A percentile compares a stretch with the other conserved stretches of the same genome.
phyloP scores from a whole-genome alignment of 2,329 filamentous ascomycete genomes.

The Colletotrichum plurivorum region DNA sequence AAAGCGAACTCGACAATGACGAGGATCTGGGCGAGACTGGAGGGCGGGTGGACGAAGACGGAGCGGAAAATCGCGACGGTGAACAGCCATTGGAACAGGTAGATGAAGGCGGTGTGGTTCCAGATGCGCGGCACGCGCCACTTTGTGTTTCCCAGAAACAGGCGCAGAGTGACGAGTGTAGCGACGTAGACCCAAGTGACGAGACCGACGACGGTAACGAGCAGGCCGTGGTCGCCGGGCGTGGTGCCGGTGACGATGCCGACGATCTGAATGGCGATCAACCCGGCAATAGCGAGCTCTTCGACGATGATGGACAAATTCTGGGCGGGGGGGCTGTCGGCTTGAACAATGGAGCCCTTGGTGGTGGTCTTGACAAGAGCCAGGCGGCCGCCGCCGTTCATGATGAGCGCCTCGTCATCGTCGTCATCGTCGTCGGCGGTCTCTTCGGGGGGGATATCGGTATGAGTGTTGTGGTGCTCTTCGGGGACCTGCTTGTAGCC shows the following conservation, averaged over 20 bases:
- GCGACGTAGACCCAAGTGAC: constrained; percentile 86
- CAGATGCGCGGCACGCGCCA: constrained; percentile 82
- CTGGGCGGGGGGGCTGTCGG: constrained; percentile 84
- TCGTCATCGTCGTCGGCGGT: constrained; percentile 69
- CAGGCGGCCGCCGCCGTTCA: constrained; percentile 67
- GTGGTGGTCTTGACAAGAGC: constrained; percentile 72
- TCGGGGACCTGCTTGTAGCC: constrained; percentile 71
- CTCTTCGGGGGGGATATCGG: constrained; percentile 65
- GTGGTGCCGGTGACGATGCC: constrained; percentile 70
- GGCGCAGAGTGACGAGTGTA: constrained; percentile 78
- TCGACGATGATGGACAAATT: constrained; percentile 80
- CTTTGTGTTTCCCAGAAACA: constrained; percentile 76
- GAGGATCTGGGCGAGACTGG: constrained; percentile 73
- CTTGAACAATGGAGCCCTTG: constrained; percentile 73
- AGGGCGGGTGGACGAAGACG: constrained; percentile 82
- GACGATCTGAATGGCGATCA: constrained; percentile 78
- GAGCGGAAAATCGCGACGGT: constrained; percentile 86
- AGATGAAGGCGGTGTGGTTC: constrained; percentile 93
- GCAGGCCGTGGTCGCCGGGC: constrained; percentile 70
- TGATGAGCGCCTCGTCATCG: constrained; percentile 69
- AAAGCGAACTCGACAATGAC: constrained; percentile 82
- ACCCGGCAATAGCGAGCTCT: constrained; percentile 78
- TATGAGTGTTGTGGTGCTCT: constrained; percentile 61
- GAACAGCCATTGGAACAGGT: constrained; percentile 86
- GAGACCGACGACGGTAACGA: constrained; percentile 77